These are phyloP conservation scores for Nothophoma quercina DNA, from an alignment of 2,329 filamentous ascomycete genomes.

Conservation along the genomic window DNA sequence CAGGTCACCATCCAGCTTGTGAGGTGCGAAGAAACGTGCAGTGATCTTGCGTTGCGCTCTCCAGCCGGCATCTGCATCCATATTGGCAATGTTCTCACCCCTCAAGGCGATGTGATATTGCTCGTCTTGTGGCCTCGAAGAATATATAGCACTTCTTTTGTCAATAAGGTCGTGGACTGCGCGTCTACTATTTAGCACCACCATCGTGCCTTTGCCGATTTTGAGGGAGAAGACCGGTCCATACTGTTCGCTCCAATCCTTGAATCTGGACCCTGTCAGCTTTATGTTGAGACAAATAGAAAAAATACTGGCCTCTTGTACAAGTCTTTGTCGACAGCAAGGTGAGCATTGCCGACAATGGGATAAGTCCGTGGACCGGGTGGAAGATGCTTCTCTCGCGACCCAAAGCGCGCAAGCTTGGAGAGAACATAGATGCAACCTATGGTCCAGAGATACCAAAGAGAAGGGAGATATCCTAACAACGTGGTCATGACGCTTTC, in stretches of 20 bases:
- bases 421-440: conserved; percentile 17
- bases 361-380: conserved; percentile 38
- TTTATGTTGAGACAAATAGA: conserved; percentile 8
- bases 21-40: conserved; percentile 27
- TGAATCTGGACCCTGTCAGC: conserved; percentile 21
- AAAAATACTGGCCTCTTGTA: conserved; percentile 23
- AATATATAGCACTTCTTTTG: conserved; percentile 27
- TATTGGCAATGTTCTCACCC: conserved; percentile 29
- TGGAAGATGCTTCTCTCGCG: conserved; percentile 35
- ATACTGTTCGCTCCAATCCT: conserved; percentile 33
- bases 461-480: background rate
- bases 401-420: conserved; percentile 31
- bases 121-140: conserved; percentile 22
- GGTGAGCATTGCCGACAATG: conserved; percentile 38
- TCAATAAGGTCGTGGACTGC: conserved; percentile 30
- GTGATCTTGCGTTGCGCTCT: conserved; percentile 32
- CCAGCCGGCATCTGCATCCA: conserved; percentile 28
- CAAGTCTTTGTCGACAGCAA: conserved; percentile 24
- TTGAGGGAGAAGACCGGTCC: conserved; percentile 28
- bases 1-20: conserved; percentile 27
- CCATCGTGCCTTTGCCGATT: conserved; percentile 28
- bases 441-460: background rate
- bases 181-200: conserved; percentile 26
- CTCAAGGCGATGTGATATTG: conserved; percentile 20
- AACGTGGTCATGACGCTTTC: background rate